A percentile compares a stretch with the other conserved stretches of the same genome.
Conservation (phyloP, 345 rosid species). For the Gossypium herbaceum region DNA sequence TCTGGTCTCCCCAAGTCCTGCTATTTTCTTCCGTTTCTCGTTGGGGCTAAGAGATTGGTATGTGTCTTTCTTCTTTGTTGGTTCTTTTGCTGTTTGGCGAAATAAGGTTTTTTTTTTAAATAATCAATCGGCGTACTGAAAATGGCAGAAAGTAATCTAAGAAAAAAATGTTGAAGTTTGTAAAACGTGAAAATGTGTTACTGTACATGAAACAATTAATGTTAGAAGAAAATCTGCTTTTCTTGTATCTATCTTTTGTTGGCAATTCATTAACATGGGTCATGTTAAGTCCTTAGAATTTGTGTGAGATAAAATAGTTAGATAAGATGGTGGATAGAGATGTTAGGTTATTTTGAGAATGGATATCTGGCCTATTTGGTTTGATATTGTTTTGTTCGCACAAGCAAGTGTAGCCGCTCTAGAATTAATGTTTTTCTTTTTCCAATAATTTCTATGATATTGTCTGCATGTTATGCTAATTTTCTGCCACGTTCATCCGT, state of each 20-base stretch:
- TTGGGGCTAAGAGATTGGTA: conserved; percentile 67
- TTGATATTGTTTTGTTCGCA: neutral
- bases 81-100: neutral
- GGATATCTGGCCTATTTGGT: neutral
- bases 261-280: neutral
- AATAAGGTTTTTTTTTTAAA: too few species aligned
- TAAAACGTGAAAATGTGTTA: neutral
- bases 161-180: neutral
- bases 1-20: conserved; percentile 38
- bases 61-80: neutral
- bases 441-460: neutral
- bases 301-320: neutral
- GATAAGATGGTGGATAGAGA: neutral
- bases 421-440: too few species aligned
- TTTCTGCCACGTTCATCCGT: neutral
- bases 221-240: neutral
- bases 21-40: conserved; percentile 69
- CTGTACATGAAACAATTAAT: neutral
- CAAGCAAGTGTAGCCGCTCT: neutral
- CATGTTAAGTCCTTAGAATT: neutral
- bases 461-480: neutral
- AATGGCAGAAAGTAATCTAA: neutral
- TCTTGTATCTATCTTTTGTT: neutral
- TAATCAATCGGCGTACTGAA: neutral
- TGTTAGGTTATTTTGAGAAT: neutral